Conservation (phyloP, 495 filamentous ascomycete species). For the Trichoderma virens region DNA sequence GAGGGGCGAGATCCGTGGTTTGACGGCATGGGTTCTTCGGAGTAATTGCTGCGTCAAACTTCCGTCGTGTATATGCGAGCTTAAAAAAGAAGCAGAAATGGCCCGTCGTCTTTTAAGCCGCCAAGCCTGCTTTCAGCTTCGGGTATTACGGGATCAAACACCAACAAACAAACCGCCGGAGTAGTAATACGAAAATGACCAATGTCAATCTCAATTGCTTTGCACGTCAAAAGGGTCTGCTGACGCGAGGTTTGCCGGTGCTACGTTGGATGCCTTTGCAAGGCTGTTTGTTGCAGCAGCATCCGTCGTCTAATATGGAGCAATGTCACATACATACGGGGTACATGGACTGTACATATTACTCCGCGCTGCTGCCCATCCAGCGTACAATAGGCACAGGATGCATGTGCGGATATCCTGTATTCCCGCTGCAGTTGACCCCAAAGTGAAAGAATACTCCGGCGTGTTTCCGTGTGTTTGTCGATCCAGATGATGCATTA, state of each 20-base stretch:
- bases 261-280: not conserved
- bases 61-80: not conserved
- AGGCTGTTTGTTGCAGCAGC: not conserved
- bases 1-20: too few species aligned
- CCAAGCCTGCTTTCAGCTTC: not conserved
- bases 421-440: too few species aligned
- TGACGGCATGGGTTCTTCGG: not conserved
- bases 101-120: conserved; percentile 1
- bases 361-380: too few species aligned
- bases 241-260: not conserved
- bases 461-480: not conserved
- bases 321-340: not conserved
- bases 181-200: too few species aligned
- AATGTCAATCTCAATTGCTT: too few species aligned
- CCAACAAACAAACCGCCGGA: not conserved
- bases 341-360: not conserved
- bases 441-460: too few species aligned
- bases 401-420: too few species aligned
- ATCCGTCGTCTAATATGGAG: conserved; percentile 4
- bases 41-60: not conserved
- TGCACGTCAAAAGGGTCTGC: not conserved
- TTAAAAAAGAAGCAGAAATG: not conserved
- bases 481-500: not conserved
- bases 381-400: too few species aligned
- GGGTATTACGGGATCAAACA: not conserved